Evolutionary conservation across 1,139 yeast genomes (phyloP).

Genomic region (Geotrichum candidum): DNA sequence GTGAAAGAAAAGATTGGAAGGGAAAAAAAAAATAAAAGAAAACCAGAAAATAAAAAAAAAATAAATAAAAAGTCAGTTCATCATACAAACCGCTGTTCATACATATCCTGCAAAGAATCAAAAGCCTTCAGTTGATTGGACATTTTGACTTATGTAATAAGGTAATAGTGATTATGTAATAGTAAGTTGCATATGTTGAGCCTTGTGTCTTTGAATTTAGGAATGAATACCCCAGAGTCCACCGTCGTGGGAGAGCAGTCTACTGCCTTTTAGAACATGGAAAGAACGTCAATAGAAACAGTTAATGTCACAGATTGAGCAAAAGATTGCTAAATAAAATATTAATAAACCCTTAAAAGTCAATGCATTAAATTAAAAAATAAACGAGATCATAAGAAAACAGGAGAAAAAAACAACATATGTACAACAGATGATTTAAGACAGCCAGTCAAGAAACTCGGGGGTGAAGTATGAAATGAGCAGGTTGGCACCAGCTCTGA

Average conservation of each 20-base stretch:
- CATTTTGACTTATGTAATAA: background rate
- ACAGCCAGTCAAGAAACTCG: conserved; percentile 88
- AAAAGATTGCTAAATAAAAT: background rate
- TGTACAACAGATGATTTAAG: background rate
- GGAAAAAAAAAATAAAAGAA: background rate
- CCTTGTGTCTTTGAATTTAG: background rate
- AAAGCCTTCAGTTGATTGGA: conserved; percentile 4
- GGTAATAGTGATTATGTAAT: background rate
- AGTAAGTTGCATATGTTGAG: background rate
- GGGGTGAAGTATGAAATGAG: conserved; percentile 93
- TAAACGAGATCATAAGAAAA: background rate
- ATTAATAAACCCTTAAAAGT: background rate
- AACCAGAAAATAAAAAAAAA: background rate
- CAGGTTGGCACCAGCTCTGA: conserved; percentile 93
- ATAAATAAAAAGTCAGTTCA: conserved; percentile 12
- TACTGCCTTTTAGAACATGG: too few relatives aligned
- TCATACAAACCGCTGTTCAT: background rate
- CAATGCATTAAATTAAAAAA: background rate
- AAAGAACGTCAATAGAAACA: too few relatives aligned
- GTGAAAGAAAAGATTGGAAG: conserved; percentile 9
- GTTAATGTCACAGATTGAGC: too few relatives aligned
- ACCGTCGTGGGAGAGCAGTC: background rate
- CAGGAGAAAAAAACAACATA: background rate
- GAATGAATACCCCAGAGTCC: background rate
- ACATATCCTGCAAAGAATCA: background rate